Evolutionary conservation across 2,329 filamentous ascomycete species (phyloP), one percentile per base, ranked within the genome.

Genomic region (Pseudogymnoascus sp.): DNA sequence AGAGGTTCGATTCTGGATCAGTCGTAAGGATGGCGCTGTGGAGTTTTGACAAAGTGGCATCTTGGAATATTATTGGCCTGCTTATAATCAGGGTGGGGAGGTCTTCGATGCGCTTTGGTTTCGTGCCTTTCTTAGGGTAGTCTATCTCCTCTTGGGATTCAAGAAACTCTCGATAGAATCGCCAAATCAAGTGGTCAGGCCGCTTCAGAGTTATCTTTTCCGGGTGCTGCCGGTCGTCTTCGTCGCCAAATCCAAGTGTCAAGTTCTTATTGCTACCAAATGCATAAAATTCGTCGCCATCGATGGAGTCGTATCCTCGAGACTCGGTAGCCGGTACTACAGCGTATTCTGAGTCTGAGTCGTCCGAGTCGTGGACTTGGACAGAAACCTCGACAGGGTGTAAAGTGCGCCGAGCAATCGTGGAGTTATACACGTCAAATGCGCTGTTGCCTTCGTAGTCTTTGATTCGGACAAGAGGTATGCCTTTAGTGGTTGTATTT

Each of bases 201-300:
- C 93, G 85, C 62, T 85, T 84, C 35, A 97, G 75, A 33, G 81
- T 78, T 9, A 97, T 85, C 8, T 91, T 88, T 73, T 97, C 94
- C 0, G 94, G 94, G 69, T 89, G 96, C 66, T 97, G 92, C 2
- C 94, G 86, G 72, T 99, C 93, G 72, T 97, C 92, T 70, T 95
- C 89, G 71, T 99, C 92, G n/a, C 92, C 92, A 64, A 97, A 88
- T 1, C 94, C 94, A 22, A 99, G 82, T 0, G 90, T 94, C 8
- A 96, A 77, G 68, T 99, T 99, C 71, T 94, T 95, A 76, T 97
- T 99, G 75, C 92, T 97, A 59, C 94, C 94, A 75, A 97, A 97
- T 0, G 91, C 88, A 70, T 91, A 97, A 0, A 97, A 78, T 71
- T 99, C 94, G 69, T 96, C 91, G 7, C 91, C 93, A 22, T 78